These are phyloP conservation scores for Lanmaoa rubissima DNA, from an alignment of 768 basidiomycete genomes.

Conservation along the genomic window DNA sequence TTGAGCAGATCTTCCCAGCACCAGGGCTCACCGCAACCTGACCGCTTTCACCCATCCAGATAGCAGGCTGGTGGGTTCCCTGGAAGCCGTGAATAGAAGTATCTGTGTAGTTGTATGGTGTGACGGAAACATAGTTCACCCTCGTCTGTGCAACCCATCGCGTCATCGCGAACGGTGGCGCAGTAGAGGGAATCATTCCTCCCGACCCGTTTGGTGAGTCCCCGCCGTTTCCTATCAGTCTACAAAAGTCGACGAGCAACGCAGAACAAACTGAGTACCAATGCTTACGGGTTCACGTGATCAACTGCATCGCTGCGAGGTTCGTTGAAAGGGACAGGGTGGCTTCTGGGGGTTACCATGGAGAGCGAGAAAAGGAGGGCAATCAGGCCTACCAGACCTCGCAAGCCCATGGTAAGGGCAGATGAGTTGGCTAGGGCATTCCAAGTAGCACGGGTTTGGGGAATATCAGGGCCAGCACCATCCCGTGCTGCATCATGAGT, in stretches of 20 bases:
- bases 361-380: conserved; percentile 12
- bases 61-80: conserved; percentile 80
- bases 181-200: conserved; percentile 76
- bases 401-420: conserved; percentile 1
- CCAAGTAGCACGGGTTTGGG: neutral
- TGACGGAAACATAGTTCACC: conserved; percentile 70
- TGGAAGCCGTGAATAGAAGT: conserved; percentile 68
- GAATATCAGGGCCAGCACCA: neutral
- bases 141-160: conserved; percentile 83
- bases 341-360: conserved; percentile 12
- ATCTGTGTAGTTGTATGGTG: conserved; percentile 67
- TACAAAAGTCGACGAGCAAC: conserved; percentile 11
- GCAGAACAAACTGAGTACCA: neutral
- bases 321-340: conserved; percentile 15
- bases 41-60: conserved; percentile 86
- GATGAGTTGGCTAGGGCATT: neutral
- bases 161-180: conserved; percentile 83
- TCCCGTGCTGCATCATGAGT: neutral
- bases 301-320: conserved; percentile 41
- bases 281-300: conserved; percentile 45
- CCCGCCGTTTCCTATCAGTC: conserved; percentile 71
- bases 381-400: conserved; percentile 14
- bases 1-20: conserved; percentile 43
- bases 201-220: conserved; percentile 68
- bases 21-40: conserved; percentile 63